A percentile compares a stretch with the other conserved stretches of the same genome.
Conservation (phyloP, 192 early-diverging fungal species). For the Gorgonomyces haynaldii region DNA sequence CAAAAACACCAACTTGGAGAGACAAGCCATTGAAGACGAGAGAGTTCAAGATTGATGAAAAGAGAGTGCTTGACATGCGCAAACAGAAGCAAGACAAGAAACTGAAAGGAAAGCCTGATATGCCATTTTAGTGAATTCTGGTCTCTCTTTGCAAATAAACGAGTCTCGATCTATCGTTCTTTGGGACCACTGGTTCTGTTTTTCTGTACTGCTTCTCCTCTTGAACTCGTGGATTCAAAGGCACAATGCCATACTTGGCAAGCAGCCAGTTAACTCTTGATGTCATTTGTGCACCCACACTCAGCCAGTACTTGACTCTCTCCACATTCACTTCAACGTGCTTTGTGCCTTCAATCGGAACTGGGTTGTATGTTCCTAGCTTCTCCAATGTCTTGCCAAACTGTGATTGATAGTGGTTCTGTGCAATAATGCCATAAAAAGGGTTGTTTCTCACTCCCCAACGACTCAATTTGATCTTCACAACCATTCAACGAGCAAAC, state of each 20-base stretch:
- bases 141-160: too few species aligned
- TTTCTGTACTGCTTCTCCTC: too few species aligned
- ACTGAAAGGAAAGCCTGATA: too few species aligned
- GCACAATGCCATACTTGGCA: constrained; percentile 62
- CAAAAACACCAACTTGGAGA: too few species aligned
- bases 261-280: constrained; percentile 80
- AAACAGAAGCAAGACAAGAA: too few species aligned
- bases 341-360: constrained; percentile 64
- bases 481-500: constrained; percentile 16
- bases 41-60: too few species aligned
- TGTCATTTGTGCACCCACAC: constrained; percentile 91
- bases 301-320: constrained; percentile 94
- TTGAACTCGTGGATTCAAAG: constrained; percentile 47
- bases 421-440: constrained; percentile 89
- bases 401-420: constrained; percentile 64
- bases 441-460: constrained; percentile 82
- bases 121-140: too few species aligned
- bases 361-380: constrained; percentile 83
- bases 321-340: constrained; percentile 75
- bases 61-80: too few species aligned
- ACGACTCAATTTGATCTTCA: constrained; percentile 71
- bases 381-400: constrained; percentile 85
- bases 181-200: too few species aligned
- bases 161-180: too few species aligned
- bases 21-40: too few species aligned